Evolutionary conservation across 805 yeast genomes (phyloP), one percentile per base, ranked within the genome.

Genomic region (Kodamaea jinghongensis): DNA sequence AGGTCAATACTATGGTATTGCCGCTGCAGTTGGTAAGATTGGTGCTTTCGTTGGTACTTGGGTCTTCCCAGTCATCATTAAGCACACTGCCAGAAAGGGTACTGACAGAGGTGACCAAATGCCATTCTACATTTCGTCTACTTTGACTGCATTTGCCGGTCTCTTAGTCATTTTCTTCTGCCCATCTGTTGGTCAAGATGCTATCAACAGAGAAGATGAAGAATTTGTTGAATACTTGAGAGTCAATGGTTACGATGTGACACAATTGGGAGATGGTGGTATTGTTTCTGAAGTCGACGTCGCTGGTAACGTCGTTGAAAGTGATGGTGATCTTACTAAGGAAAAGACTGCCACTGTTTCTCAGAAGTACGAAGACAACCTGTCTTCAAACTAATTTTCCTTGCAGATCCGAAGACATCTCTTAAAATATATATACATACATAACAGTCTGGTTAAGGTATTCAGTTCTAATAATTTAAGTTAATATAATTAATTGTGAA

Each of bases 31-130:
- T 39, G 96, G 96, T 56, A 89, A 89, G 62, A 69, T 86, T 43
- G 96, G 96, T 57, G 96, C 96, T 1, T 88, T 89, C 56, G 84
- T 81, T 17, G 96, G 96, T 38, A 81, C 93, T 33, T 87, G 81
- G 54, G 82, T 83, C 28, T 90, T 90, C 76, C 96, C 96, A 32
- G 75, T 79, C 36, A 83, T 89, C 55, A 79, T 81, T 47, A 67
- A 61, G 38, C 70, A 77, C 47, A 78, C 78, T 39, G 73, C 76
- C 31, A 86, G 85, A 34, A 71, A 72, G 29, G 64, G 58, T 36
- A 58, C 71, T 8, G 62, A 69, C 42, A 50, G 58, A 39, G 91
- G 90, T 47, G 70, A 78, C 53, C 78, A 78, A 61, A 83, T 82
- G 34, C 90, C 95, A 36, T 86, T 88, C 63, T 88, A 81, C 72